phyloP scores from a whole-genome alignment of 495 filamentous ascomycete genomes.

The Aspergillus incahuasiensis region DNA sequence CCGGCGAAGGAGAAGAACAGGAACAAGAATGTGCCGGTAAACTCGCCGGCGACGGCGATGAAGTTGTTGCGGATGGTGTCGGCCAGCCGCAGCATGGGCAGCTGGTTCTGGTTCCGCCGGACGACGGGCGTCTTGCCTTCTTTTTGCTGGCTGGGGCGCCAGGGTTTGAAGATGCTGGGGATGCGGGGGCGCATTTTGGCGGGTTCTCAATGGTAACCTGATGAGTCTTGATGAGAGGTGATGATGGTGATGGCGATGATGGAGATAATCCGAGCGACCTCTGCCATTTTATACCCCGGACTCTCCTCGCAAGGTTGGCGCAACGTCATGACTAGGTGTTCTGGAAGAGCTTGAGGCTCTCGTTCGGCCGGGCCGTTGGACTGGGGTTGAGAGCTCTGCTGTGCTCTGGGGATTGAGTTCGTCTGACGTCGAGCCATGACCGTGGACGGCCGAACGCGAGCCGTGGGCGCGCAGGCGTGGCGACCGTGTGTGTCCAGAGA shows the following conservation, averaged over 20 bases:
- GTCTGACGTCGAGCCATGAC: background rate
- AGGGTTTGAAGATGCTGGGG: background rate
- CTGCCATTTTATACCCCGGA: background rate
- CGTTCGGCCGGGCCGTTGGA: background rate
- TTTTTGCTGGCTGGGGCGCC: background rate
- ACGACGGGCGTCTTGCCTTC: background rate
- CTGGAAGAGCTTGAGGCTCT: background rate
- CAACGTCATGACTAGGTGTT: background rate
- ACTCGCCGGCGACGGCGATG: conserved; percentile 63
- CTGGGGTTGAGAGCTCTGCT: no score
- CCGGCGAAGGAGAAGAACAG: conserved; percentile 77
- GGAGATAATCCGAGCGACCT: no score
- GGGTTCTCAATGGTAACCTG: no score
- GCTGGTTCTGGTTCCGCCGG: conserved; percentile 16
- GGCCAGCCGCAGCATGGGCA: conserved; percentile 38
- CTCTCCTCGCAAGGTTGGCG: background rate
- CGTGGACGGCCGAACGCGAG: background rate
- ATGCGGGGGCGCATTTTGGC: background rate
- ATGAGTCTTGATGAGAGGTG: background rate
- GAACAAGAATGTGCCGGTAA: conserved; percentile 78
- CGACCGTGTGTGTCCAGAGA: no score
- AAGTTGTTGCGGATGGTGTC: conserved; percentile 45
- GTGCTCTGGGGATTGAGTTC: background rate
- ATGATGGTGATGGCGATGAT: no score
- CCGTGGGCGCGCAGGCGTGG: background rate